phyloP scores from a whole-genome alignment of 495 filamentous ascomycete species.

The Penicillium pulvis region DNA sequence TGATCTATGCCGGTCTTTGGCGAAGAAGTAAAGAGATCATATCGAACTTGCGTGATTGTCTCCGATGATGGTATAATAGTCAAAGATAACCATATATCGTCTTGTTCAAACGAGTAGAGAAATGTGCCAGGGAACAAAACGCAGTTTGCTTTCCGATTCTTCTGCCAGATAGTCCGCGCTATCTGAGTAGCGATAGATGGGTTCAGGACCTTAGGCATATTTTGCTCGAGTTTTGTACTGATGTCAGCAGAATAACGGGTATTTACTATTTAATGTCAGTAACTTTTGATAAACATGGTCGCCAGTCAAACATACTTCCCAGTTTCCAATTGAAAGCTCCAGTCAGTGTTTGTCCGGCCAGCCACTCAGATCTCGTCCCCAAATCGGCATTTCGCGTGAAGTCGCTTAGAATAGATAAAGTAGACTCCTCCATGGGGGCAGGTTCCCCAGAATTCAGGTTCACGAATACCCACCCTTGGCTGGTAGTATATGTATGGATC shows the following conservation, averaged over 20 bases:
- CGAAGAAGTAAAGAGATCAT: conserved; percentile 20
- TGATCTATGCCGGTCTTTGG: not conserved
- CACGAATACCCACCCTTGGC: conserved; percentile 41
- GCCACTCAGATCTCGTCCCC: conserved; percentile 24
- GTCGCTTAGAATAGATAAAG: conserved; percentile 6
- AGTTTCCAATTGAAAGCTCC: conserved; percentile 52
- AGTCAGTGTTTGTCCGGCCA: conserved; percentile 38
- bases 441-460: conserved; percentile 40
- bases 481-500: conserved; percentile 35
- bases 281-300: not conserved
- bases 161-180: conserved; percentile 4
- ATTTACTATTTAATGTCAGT: conserved; percentile 8
- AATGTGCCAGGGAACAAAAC: conserved; percentile 20
- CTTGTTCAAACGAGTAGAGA: conserved; percentile 21
- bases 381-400: conserved; percentile 19
- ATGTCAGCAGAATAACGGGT: conserved; percentile 3
- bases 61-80: conserved; percentile 25
- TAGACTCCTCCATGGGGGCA: conserved; percentile 13
- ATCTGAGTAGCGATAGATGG: conserved; percentile 13
- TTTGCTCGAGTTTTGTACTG: conserved; percentile 9
- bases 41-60: conserved; percentile 24
- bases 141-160: conserved; percentile 7
- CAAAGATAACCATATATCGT: conserved; percentile 14
- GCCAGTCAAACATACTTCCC: conserved; percentile 21
- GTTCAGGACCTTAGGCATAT: not conserved